A percentile compares a stretch with the other conserved stretches of the same genome.
phyloP scores from a whole-genome alignment of 306 rosid species.

The Rosa persica region DNA sequence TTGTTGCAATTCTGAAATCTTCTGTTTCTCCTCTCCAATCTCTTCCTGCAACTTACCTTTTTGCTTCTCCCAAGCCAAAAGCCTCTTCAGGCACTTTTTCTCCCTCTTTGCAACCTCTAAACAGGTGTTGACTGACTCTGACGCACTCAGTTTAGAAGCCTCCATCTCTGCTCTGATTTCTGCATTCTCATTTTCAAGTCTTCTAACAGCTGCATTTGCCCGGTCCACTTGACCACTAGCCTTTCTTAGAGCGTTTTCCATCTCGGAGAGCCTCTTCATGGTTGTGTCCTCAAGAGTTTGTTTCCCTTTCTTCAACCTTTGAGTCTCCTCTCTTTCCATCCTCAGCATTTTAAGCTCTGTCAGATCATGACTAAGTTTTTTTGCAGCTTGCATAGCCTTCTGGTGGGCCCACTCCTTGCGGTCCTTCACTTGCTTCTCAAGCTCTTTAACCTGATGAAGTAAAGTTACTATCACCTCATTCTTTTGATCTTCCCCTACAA shows the following conservation, averaged over 20 bases:
- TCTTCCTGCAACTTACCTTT: slow-evolving; percentile 76
- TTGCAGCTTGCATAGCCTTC: slow-evolving; percentile 97
- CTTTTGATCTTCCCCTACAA: slow-evolving; percentile 82
- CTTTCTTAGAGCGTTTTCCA: slow-evolving; percentile 91
- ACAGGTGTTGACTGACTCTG: slow-evolving; percentile 78
- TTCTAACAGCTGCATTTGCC: slow-evolving; percentile 82
- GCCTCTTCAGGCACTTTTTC: slow-evolving; percentile 76
- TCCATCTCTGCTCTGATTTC: slow-evolving; percentile 97
- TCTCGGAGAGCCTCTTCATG: slow-evolving; percentile 88
- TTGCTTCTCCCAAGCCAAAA: slow-evolving; percentile 95
- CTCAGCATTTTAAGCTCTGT: slow-evolving; percentile 83
- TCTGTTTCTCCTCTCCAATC: slow-evolving; percentile 64
- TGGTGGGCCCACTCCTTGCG: slow-evolving; percentile 92
- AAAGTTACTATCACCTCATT: slow-evolving; percentile 76
- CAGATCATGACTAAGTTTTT: slow-evolving; percentile 74
- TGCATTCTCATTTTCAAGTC: slow-evolving; percentile 87
- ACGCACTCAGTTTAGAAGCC: slow-evolving; percentile 95
- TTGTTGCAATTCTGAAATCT: slow-evolving; percentile 61
- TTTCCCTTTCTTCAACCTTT: slow-evolving; percentile 87
- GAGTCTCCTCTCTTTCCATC: slow-evolving; percentile 94
- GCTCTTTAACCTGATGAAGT: slow-evolving; percentile 79
- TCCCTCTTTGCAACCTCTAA: slow-evolving; percentile 89
- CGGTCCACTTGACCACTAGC: slow-evolving; percentile 94
- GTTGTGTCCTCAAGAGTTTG: slow-evolving; percentile 81
- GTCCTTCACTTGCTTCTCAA: slow-evolving; percentile 82